Base-by-base conservation (phyloP, 2,329 filamentous ascomycete species). In the Dactylellina parvicollis region DNA sequence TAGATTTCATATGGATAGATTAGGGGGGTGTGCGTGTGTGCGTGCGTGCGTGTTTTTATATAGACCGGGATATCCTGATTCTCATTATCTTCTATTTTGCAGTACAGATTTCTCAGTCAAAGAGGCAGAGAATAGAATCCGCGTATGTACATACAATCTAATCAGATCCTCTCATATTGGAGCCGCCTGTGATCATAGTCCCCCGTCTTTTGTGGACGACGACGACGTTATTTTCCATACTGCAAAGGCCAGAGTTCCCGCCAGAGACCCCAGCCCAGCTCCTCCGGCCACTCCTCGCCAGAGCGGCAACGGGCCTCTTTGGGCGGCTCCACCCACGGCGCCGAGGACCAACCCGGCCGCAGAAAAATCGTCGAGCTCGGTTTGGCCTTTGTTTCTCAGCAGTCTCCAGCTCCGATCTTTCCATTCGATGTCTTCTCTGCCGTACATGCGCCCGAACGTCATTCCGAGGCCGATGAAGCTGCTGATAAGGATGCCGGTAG, bases 401-500 rank as follows among this genome's bases (percentile, higher is more conserved):
- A 90, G 77, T 28, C 88, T 81, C 87, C 87, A 90, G 64, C 84
- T 84, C 16, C 88, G 82, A 77, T 90, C 87, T 77, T 85, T 80
- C 87, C 87, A 90, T 79, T 90, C 87, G 30, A 90, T 86, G 40
- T 84, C 82, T 75, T 86, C 83, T 14, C 82, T 81, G 0, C 85
- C 86, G 59, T 80, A 80, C 87, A 90, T 89, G 1, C 83, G 81
- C 0, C 77, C 81, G 26, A 80, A 78, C 2, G 86, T 80, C 75
- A 80, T 83, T 3, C 84, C 67, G 34, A 47, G 24, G 1, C 80
- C 80, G 22, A 84, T 79, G 0, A 86, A 72, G 0, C 81, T 82
- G 0, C 83, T 85, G 24, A 84, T 74, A 1, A 84, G 61, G 2
- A 82, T 82, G 61, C 84, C 84, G 1, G 81, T 81, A 7, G 84